Conservation (phyloP, 2,329 filamentous ascomycete species). For the Arthrobotrys iridis region DNA sequence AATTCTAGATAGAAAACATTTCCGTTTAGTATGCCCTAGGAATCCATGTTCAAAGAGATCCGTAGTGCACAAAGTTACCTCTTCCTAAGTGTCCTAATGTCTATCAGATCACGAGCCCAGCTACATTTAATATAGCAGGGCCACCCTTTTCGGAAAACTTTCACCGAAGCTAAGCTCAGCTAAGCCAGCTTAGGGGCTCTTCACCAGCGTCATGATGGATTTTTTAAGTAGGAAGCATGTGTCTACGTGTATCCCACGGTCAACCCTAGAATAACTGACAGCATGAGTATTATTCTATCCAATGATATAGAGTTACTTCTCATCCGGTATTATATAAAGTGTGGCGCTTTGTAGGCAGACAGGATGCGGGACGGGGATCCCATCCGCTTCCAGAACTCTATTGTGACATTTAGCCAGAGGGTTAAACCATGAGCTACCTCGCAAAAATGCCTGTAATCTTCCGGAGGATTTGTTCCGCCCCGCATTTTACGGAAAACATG, state of each 20-base stretch:
- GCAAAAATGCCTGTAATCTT: not conserved
- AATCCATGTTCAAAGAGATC: not conserved
- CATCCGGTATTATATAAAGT: slow-evolving; percentile 47
- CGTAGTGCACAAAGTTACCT: not conserved
- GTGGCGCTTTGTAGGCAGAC: slow-evolving; percentile 34
- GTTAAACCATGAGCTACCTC: not conserved
- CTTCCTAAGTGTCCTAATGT: not conserved
- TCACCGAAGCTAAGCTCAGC: slow-evolving; percentile 10
- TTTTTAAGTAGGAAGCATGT: slow-evolving; percentile 18
- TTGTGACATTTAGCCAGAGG: slow-evolving; percentile 33
- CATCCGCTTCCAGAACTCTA: slow-evolving; percentile 29
- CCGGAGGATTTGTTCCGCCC: slow-evolving; percentile 21
- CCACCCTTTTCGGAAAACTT: not conserved
- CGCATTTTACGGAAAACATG: slow-evolving; percentile 16
- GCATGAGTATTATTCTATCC: slow-evolving; percentile 11
- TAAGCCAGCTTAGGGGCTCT: slow-evolving; percentile 7
- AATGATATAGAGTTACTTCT: slow-evolving; percentile 15
- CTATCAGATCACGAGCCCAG: slow-evolving; percentile 25
- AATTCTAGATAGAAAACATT: not conserved
- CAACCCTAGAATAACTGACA: not conserved
- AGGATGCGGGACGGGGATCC: slow-evolving; percentile 44
- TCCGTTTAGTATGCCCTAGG: not conserved
- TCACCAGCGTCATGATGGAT: slow-evolving; percentile 43
- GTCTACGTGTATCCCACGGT: not conserved
- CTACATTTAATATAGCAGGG: not conserved